Evolutionary conservation across 1,284 basidiomycete genomes (phyloP).

Genomic region (Xerocomus nothofagi): DNA sequence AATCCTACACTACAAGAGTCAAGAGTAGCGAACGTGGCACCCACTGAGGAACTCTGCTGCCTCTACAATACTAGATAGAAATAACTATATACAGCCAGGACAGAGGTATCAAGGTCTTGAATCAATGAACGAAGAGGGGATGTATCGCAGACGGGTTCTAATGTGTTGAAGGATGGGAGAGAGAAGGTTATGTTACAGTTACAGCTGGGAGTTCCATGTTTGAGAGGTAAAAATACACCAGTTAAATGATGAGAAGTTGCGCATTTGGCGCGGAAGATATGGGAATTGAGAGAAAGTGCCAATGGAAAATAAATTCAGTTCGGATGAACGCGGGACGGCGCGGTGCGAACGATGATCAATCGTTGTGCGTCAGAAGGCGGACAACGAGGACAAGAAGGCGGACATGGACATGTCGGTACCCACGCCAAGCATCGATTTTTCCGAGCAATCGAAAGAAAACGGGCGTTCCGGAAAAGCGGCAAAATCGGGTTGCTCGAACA

Average conservation of each 20-base stretch:
- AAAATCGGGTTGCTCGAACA: conserved; percentile 25
- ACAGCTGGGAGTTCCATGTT: conserved; percentile 26
- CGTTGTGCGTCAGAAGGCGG: conserved; percentile 28
- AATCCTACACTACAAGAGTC: background rate
- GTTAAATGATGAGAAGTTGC: conserved; percentile 13
- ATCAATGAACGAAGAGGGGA: conserved; percentile 20
- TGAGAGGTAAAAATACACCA: conserved; percentile 32
- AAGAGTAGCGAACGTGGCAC: conserved; percentile 3
- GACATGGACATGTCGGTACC: conserved; percentile 34
- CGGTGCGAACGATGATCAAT: conserved; percentile 1
- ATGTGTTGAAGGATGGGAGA: background rate
- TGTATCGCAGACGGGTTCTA: conserved; percentile 13
- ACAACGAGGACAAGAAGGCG: conserved; percentile 34
- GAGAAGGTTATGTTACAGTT: conserved; percentile 31
- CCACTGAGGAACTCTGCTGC: background rate
- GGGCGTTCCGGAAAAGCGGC: conserved; percentile 23
- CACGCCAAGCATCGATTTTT: conserved; percentile 23
- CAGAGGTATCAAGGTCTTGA: conserved; percentile 11
- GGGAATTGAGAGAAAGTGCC: conserved; percentile 4
- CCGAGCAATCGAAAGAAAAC: conserved; percentile 27
- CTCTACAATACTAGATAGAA: conserved; percentile 30
- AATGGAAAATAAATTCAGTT: conserved; percentile 1
- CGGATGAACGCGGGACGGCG: conserved; percentile 11
- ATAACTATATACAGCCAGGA: conserved; percentile 36
- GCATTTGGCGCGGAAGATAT: conserved; percentile 11